Conservation (phyloP, 371 early-diverging fungal species). For the Ecytonucleospora hepatopenaei region DNA sequence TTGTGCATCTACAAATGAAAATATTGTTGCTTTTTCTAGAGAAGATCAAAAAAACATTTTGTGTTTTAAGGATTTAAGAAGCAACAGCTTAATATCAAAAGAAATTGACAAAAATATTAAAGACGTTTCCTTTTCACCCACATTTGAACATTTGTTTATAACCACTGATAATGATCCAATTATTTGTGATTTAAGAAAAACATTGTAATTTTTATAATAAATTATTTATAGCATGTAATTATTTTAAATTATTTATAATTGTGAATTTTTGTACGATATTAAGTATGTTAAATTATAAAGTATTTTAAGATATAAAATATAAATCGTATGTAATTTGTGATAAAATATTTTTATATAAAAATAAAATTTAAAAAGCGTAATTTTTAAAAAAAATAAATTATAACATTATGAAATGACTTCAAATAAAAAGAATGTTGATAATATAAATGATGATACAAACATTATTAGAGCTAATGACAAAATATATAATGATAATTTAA, state of each 20-base stretch:
- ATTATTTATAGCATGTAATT: too few species aligned
- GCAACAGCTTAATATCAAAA: not conserved
- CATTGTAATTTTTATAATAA: too few species aligned
- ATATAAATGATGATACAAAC: not conserved
- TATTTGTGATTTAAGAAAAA: not conserved
- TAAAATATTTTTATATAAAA: not conserved
- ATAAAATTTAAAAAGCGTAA: not conserved
- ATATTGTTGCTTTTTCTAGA: not conserved
- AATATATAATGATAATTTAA: too few species aligned
- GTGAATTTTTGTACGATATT: too few species aligned
- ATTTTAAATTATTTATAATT: too few species aligned
- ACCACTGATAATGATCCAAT: not conserved
- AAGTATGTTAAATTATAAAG: too few species aligned
- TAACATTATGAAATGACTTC: not conserved
- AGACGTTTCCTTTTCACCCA: not conserved
- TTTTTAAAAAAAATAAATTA: not conserved
- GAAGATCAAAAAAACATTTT: not conserved
- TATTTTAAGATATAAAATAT: not conserved
- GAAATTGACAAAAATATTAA: not conserved
- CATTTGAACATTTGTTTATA: not conserved
- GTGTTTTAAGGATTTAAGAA: not conserved
- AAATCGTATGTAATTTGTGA: not conserved
- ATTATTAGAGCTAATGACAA: not conserved
- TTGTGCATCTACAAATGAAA: not conserved
- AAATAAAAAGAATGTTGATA: not conserved